Base-by-base conservation (phyloP, 2,329 filamentous ascomycete species). In the Didymella glomerata region DNA sequence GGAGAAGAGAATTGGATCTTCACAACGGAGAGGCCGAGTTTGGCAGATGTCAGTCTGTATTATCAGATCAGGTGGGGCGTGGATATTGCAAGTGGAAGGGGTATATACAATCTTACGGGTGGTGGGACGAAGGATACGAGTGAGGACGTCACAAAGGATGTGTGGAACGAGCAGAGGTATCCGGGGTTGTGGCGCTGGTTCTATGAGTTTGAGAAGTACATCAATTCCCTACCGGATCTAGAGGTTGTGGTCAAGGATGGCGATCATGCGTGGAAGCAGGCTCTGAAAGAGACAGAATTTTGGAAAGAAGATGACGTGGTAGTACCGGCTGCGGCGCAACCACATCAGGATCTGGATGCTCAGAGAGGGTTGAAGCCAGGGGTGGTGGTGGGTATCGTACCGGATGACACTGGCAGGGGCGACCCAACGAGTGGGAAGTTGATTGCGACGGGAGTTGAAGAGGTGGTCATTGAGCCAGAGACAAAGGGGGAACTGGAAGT, bases 401-500 rank as follows among this genome's bases (percentile, higher is more conserved):
- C 78, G 1, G 77, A 79, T 67, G 78, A 80, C 64, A 80, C 76
- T 20, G 78, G 78, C 0, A 69, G 72, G 40, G 72, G 66, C 44
- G 70, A 78, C 67, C 77, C 77, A 5, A 78, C 76, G 0, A 48
- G 76, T 14, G 78, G 78, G 0, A 71, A 48, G 4, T 48, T 80
- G 54, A 62, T 79, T 0, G 68, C 67, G n/a, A 58, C 77, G 32
- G 76, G 78, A 5, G 75, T 78, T 1, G 78, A 80, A 48, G 78
- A 80, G 57, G 70, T 79, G 1, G 74, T 79, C 0, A 71, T 80
- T 47, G 68, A 69, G 63, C 78, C 78, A 6, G 52, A 59, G 11
- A 58, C 60, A 38, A 57, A 69, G 2, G 75, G 72, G 1, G 69
- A 72, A 30, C 53, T 80, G 11, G 69, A 76, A 50, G 72, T 74